Conservation (phyloP, 495 filamentous ascomycete species). For the Penicillium diatomitis region DNA sequence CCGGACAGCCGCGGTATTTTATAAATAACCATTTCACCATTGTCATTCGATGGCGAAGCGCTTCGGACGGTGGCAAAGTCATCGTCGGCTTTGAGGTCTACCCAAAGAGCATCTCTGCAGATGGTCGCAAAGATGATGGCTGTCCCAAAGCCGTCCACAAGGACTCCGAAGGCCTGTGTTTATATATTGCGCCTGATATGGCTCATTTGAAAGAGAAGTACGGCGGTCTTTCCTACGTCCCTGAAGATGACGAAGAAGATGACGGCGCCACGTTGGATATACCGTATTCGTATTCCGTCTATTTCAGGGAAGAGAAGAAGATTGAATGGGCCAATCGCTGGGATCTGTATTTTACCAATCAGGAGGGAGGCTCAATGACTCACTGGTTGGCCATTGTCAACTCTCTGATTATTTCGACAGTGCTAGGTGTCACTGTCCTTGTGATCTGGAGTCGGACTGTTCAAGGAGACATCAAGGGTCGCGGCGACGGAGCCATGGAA, state of each 20-base stretch:
- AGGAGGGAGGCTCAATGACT: conserved; percentile 73
- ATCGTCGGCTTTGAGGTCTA: conserved; percentile 92
- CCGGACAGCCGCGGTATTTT: conserved; percentile 59
- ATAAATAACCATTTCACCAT: conserved; percentile 91
- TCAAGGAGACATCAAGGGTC: conserved; percentile 67
- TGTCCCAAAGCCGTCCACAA: conserved; percentile 60
- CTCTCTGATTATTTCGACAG: conserved; percentile 75
- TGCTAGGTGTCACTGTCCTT: conserved; percentile 74
- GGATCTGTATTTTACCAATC: conserved; percentile 91
- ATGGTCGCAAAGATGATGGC: conserved; percentile 49
- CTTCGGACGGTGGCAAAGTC: conserved; percentile 68
- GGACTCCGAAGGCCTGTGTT: conserved; percentile 53
- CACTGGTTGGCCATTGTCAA: conserved; percentile 94
- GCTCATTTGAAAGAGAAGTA: conserved; percentile 49
- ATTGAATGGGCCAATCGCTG: conserved; percentile 83
- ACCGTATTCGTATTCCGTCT: conserved; percentile 88
- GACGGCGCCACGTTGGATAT: conserved; percentile 66
- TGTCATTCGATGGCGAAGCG: conserved; percentile 72
- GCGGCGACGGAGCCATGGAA: conserved; percentile 55
- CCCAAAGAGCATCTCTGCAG: conserved; percentile 68
- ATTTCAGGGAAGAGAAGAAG: conserved; percentile 75
- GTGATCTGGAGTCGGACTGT: conserved; percentile 82
- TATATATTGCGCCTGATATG: conserved; percentile 55
- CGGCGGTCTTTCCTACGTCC: conserved; percentile 50
- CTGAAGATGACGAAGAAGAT: conserved; percentile 47